phyloP scores from a whole-genome alignment of 192 early-diverging fungal genomes.

The Rhizoclosmatium globosum region DNA sequence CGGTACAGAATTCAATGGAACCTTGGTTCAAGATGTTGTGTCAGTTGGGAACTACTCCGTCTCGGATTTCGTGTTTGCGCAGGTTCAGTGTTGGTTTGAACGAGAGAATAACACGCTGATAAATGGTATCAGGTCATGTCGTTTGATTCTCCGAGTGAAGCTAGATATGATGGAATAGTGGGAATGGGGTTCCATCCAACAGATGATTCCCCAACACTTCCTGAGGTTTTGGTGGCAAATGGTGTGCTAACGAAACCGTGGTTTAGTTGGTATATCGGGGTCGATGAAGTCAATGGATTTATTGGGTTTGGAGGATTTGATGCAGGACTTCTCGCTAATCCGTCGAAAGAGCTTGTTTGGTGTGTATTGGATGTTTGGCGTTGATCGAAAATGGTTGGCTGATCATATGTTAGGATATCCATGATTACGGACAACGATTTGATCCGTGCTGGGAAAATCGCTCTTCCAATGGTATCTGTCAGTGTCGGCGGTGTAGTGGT shows the following conservation, averaged over 20 bases:
- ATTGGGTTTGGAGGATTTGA: slow-evolving; percentile 25
- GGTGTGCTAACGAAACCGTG: not conserved
- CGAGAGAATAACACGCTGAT: too few species aligned
- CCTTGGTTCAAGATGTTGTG: slow-evolving; percentile 4
- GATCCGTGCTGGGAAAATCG: slow-evolving; percentile 15
- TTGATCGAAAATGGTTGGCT: too few species aligned
- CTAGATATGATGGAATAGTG: slow-evolving; percentile 15
- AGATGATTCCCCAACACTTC: not conserved
- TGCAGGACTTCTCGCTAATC: not conserved
- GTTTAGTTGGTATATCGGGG: slow-evolving; percentile 3
- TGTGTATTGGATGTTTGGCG: not conserved
- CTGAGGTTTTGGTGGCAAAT: not conserved
- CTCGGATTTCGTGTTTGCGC: slow-evolving; percentile 12
- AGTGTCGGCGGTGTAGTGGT: not conserved
- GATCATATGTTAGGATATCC: not conserved
- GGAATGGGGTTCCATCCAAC: slow-evolving; percentile 30
- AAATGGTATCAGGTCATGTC: not conserved
- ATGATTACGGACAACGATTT: slow-evolving; percentile 10
- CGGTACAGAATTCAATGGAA: slow-evolving; percentile 10
- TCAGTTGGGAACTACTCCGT: not conserved
- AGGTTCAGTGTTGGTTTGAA: not conserved
- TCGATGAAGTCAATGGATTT: not conserved
- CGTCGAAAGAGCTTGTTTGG: not conserved
- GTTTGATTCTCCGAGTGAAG: not conserved
- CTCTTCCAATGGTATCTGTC: not conserved